Conservation (phyloP, 495 filamentous ascomycete genomes). For the Coniosporium apollinis region DNA sequence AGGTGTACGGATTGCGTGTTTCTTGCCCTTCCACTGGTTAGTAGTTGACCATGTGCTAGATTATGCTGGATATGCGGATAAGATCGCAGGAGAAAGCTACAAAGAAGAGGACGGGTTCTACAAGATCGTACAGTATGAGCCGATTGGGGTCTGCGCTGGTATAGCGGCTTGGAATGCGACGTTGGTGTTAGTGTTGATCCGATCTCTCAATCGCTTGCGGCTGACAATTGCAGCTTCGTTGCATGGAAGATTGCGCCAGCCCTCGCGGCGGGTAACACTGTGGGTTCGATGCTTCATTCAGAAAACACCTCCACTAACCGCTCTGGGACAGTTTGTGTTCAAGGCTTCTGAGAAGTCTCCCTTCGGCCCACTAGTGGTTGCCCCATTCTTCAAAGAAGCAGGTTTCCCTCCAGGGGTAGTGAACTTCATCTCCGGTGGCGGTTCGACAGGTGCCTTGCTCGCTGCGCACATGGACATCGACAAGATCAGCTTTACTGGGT, state of each 20-base stretch:
- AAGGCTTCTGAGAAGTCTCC: slow-evolving; percentile 24
- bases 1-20: too few relatives aligned
- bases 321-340: too few relatives aligned
- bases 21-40: too few relatives aligned
- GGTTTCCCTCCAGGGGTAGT: slow-evolving; percentile 24
- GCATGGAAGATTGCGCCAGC: slow-evolving; percentile 21
- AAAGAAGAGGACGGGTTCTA: slow-evolving; percentile 19
- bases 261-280: slow-evolving; percentile 19
- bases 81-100: too few relatives aligned
- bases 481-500: slow-evolving; percentile 24
- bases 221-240: slow-evolving; percentile 4
- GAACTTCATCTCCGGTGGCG: slow-evolving; percentile 21
- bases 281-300: not conserved
- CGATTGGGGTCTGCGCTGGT: slow-evolving; percentile 21
- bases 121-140: slow-evolving; percentile 24
- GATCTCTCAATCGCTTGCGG: not conserved
- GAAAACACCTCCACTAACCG: too few relatives aligned
- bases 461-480: slow-evolving; percentile 21
- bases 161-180: slow-evolving; percentile 25
- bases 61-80: too few relatives aligned
- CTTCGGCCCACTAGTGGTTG: slow-evolving; percentile 9
- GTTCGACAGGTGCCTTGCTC: slow-evolving; percentile 16
- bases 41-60: too few relatives aligned
- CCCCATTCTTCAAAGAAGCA: slow-evolving; percentile 19
- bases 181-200: too few relatives aligned